Percentiles rank a stretch among this genome's conserved stretches.
These are phyloP conservation scores for Vitis riparia DNA, from an alignment of 164 flowering plant genomes.

Conservation along the genomic window DNA sequence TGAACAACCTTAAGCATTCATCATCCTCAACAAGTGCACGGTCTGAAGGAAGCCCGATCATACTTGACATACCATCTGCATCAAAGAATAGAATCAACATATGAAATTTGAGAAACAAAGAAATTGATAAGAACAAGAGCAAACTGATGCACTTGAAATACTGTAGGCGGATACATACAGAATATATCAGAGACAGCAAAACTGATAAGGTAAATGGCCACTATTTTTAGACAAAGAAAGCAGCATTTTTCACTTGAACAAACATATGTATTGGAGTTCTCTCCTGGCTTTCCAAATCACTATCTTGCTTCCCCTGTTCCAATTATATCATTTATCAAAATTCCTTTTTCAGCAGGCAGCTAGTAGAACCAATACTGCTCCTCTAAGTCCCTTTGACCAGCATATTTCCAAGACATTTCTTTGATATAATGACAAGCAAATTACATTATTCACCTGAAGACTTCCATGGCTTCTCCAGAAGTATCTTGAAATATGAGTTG, in stretches of 20 bases:
- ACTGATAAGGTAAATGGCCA: background rate
- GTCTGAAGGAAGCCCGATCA: constrained; percentile 97
- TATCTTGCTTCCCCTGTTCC: too few species aligned
- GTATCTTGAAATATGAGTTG: constrained; percentile 85
- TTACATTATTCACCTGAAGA: constrained; percentile 52
- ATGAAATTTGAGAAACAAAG: background rate
- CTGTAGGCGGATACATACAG: background rate
- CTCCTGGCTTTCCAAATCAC: background rate
- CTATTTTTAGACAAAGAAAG: background rate
- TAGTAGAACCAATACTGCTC: too few species aligned
- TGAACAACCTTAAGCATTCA: constrained; percentile 78
- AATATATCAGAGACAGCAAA: background rate
- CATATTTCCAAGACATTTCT: too few species aligned
- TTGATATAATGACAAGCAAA: background rate
- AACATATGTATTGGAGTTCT: background rate
- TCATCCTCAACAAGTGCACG: constrained; percentile 79
- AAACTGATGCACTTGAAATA: background rate
- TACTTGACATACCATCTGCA: constrained; percentile 71
- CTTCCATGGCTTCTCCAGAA: constrained; percentile 86
- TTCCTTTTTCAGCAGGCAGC: too few species aligned
- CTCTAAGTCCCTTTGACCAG: too few species aligned
- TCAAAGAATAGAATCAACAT: constrained; percentile 3
- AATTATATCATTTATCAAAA: too few species aligned
- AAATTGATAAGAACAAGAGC: background rate
- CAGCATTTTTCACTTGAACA: background rate